Evolutionary conservation across 257 asterid genomes (phyloP), one percentile per base, ranked within the genome.

Genomic region (Solanum sparsipilum): DNA sequence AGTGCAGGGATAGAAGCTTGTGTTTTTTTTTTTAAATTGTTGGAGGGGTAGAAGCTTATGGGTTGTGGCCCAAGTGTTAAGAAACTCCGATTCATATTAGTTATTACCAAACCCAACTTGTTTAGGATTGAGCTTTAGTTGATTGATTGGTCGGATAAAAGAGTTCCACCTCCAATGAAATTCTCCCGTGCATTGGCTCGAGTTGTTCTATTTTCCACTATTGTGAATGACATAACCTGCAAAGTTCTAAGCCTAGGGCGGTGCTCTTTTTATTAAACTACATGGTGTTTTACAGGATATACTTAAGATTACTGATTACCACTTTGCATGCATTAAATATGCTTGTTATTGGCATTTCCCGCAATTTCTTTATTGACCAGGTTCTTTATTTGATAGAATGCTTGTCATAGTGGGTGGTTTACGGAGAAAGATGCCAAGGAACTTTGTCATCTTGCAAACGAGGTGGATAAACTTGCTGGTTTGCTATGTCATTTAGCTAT

Each of bases 401-500:
- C 99, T 89, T 93, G 99, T 92, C 91, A 90, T 84, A 86, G 84
- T 86, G 94, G 94, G 48, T 96, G 98, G 98, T 96, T 95, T 92
- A 72, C 95, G 78, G 95, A 91, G 83, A 87, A 84, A 87, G 98
- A 96, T 88, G 90, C 94, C 27, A 93, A 90, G 89, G 98, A 94
- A 87, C 96, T 96, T 34, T 87, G 76, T 90, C 86, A 86, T 83
- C 91, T 95, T 88, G 92, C 92, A 12, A 90, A 91, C 29, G 92
- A 95, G 99, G 98, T 95, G 74, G 29, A 39, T 84, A 34, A 84
- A 44, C n/a, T 82, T 88, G 70, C 65, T 60, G 70, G 56, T 56
- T 88, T 41, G 70, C 67, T 23, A 35, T 76, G n/a, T 88, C 16
- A 56, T 35, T 58, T 39, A 75, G 58, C 72, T 84, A 48, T 73